These are phyloP conservation scores for Fusarium illudens DNA, from an alignment of 2,329 filamentous ascomycete genomes.

Conservation along the genomic window DNA sequence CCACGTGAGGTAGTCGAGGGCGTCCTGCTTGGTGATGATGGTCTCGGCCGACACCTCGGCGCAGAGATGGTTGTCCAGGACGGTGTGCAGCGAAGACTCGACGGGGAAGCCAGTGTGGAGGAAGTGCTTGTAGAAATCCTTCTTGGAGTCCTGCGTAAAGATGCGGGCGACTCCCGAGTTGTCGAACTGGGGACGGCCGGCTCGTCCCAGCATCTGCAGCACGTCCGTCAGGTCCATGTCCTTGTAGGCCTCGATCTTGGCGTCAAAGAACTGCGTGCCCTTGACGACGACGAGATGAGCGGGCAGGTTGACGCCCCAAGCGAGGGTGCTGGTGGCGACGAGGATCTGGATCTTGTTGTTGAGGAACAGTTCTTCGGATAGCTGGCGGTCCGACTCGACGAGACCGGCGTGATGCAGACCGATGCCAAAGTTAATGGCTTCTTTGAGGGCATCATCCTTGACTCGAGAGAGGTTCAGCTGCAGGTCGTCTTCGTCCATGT, in stretches of 20 bases:
- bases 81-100: constrained; percentile 94
- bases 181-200: constrained; percentile 95
- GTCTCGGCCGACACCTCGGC: constrained; percentile 95
- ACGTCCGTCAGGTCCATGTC: constrained; percentile 99
- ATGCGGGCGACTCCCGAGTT: constrained; percentile 95
- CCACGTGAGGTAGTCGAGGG: constrained; percentile 97
- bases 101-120: constrained; percentile 97
- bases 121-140: constrained; percentile 99
- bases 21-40: constrained; percentile 93
- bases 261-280: constrained; percentile 97
- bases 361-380: constrained; percentile 93
- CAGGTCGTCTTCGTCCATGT: constrained; percentile 94
- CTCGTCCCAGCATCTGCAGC: constrained; percentile 95
- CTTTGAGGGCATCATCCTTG: constrained; percentile 90
- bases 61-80: constrained; percentile 94
- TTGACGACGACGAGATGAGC: constrained; percentile 98
- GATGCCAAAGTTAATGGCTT: constrained; percentile 97
- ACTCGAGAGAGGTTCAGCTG: constrained; percentile 87
- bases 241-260: constrained; percentile 96
- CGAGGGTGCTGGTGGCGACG: constrained; percentile 92
- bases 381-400: constrained; percentile 89
- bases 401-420: constrained; percentile 97
- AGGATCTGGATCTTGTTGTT: constrained; percentile 99
- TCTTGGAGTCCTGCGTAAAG: constrained; percentile 97
- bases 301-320: constrained; percentile 97